Conservation (phyloP, 23 red algal genomes). For the Gracilaria caudata region DNA sequence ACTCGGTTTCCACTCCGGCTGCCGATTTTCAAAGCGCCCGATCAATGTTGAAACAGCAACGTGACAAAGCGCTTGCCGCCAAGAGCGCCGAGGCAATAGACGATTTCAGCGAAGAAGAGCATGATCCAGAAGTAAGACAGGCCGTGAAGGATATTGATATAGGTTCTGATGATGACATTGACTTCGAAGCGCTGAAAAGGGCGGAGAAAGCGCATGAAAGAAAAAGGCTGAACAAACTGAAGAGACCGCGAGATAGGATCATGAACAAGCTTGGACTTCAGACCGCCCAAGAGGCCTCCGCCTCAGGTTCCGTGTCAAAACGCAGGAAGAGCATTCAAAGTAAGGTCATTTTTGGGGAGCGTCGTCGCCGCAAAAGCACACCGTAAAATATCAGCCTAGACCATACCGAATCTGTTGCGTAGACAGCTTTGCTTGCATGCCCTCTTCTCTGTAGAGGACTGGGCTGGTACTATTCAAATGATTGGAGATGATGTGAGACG, state of each 20-base stretch:
- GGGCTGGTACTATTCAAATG: too few relatives aligned
- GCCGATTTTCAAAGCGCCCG: slow-evolving; percentile 59
- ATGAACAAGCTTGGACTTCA: slow-evolving; percentile 13
- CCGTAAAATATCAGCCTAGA: background rate
- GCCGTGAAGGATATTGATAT: background rate
- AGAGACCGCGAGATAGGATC: slow-evolving; percentile 35
- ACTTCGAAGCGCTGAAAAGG: slow-evolving; percentile 9
- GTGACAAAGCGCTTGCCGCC: background rate
- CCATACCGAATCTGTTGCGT: background rate
- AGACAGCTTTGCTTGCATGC: background rate
- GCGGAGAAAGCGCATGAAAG: slow-evolving; percentile 20
- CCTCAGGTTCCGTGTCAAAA: background rate
- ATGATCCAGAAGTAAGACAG: slow-evolving; percentile 10
- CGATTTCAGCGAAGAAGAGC: slow-evolving; percentile 50
- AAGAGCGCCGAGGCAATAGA: slow-evolving; percentile 20
- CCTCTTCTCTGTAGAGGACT: background rate
- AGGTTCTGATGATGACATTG: slow-evolving; percentile 11
- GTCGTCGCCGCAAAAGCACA: background rate
- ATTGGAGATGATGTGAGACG: too few relatives aligned
- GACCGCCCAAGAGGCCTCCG: background rate
- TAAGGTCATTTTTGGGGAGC: slow-evolving; percentile 1
- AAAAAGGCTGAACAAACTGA: slow-evolving; percentile 6
- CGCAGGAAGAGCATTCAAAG: slow-evolving; percentile 13
- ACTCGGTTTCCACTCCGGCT: slow-evolving; percentile 10
- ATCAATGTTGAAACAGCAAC: slow-evolving; percentile 51